Evolutionary conservation across 1,284 basidiomycete genomes (phyloP).

Genomic region (Peniophora sp.): DNA sequence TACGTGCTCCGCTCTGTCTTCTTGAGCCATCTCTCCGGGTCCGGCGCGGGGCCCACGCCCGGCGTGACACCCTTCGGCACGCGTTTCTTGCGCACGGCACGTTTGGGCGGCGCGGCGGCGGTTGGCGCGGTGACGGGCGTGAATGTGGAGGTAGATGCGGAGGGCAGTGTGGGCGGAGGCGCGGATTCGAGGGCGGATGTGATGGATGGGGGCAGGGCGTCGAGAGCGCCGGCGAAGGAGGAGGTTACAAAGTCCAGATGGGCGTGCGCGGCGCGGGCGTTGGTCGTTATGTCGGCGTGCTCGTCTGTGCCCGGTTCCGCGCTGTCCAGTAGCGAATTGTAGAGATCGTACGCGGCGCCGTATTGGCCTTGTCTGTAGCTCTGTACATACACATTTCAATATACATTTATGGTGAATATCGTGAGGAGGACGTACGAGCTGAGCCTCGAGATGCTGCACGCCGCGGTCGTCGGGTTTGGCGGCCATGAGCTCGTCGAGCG

Average conservation of each 20-base stretch:
- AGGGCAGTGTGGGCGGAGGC: conserved; percentile 38
- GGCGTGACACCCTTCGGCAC: conserved; percentile 64
- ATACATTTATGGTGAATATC: too few species aligned
- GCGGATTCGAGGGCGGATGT: conserved; percentile 50
- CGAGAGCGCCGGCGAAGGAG: conserved; percentile 58
- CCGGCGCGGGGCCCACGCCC: conserved; percentile 68
- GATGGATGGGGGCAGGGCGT: conserved; percentile 43
- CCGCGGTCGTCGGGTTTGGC: conserved; percentile 47
- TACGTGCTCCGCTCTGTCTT: conserved; percentile 64
- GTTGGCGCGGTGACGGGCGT: conserved; percentile 22
- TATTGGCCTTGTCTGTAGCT: conserved; percentile 74
- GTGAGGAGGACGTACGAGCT: conserved; percentile 50
- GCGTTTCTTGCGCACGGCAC: conserved; percentile 54
- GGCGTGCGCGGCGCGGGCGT: conserved; percentile 69
- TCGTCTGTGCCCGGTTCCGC: conserved; percentile 77
- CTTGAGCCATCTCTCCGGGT: conserved; percentile 79
- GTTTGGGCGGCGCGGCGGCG: conserved; percentile 18
- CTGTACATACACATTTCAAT: conserved; percentile 27
- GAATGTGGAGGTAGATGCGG: conserved; percentile 20
- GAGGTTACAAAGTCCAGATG: conserved; percentile 77
- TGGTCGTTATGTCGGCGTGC: conserved; percentile 77
- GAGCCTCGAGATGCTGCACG: conserved; percentile 75
- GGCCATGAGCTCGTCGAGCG: conserved; percentile 44
- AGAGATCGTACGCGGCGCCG: conserved; percentile 62
- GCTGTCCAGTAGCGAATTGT: conserved; percentile 71